These are phyloP conservation scores for Circinella umbellata DNA, from an alignment of 371 early-diverging fungal species.

Conservation along the genomic window DNA sequence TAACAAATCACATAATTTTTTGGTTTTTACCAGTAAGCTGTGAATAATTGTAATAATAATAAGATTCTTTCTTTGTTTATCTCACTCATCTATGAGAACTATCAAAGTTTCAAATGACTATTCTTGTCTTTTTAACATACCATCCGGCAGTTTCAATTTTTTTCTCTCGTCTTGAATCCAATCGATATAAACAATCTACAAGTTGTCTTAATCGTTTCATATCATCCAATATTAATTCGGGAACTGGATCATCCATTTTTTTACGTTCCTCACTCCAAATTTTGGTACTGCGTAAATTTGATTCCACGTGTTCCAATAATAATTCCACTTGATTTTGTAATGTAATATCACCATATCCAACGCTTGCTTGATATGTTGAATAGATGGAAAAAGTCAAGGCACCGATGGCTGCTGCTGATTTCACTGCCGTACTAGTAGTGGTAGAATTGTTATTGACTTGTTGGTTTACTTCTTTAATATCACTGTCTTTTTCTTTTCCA, in stretches of 20 bases:
- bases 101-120: not conserved
- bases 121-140: slow-evolving; percentile 16
- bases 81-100: no score
- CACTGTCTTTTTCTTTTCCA: slow-evolving; percentile 13
- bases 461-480: slow-evolving; percentile 12
- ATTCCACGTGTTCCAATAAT: slow-evolving; percentile 32
- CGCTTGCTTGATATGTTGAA: slow-evolving; percentile 57
- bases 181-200: slow-evolving; percentile 33
- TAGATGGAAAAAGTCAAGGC: slow-evolving; percentile 55
- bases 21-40: no score
- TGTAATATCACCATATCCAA: slow-evolving; percentile 37
- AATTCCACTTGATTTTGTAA: slow-evolving; percentile 21
- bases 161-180: slow-evolving; percentile 58
- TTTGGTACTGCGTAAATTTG: slow-evolving; percentile 49
- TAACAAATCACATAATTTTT: slow-evolving; percentile 4
- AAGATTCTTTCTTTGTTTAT: no score
- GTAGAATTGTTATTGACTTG: not conserved
- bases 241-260: slow-evolving; percentile 44
- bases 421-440: slow-evolving; percentile 19
- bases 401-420: slow-evolving; percentile 53
- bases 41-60: not conserved
- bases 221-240: slow-evolving; percentile 48
- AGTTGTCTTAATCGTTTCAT: slow-evolving; percentile 43
- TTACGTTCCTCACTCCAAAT: slow-evolving; percentile 62
- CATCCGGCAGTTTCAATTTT: slow-evolving; percentile 50